Conservation (phyloP, 2,329 filamentous ascomycete species). For the Sporothrix phasma region DNA sequence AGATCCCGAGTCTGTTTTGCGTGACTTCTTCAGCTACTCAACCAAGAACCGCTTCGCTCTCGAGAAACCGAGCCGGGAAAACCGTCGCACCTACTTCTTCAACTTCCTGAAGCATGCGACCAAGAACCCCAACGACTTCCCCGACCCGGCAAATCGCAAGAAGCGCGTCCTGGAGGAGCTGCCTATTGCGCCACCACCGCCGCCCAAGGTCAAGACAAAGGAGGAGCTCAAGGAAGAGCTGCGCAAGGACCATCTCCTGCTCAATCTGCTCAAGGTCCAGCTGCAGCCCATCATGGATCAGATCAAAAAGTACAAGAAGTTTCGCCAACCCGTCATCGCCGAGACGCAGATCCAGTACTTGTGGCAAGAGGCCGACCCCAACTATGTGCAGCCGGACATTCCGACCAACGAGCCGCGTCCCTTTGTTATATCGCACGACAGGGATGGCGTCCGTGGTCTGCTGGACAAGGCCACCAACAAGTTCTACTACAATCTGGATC, state of each 20-base stretch:
- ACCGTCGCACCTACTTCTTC: conserved; percentile 71
- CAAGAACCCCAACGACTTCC: conserved; percentile 75
- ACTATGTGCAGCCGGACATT: conserved; percentile 51
- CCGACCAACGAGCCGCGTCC: conserved; percentile 52
- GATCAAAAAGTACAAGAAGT: conserved; percentile 87
- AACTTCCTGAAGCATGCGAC: conserved; percentile 68
- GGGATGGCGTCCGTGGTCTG: conserved; percentile 66
- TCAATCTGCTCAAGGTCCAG: conserved; percentile 80
- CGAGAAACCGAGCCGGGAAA: conserved; percentile 47
- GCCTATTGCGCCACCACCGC: conserved; percentile 61
- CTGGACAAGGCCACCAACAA: conserved; percentile 66
- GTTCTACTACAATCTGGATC: conserved; percentile 91
- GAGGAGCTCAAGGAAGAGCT: conserved; percentile 72
- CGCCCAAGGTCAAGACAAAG: conserved; percentile 59
- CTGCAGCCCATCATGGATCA: conserved; percentile 97
- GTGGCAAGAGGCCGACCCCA: conserved; percentile 72
- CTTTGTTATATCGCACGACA: conserved; percentile 70
- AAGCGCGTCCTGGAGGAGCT: conserved; percentile 72
- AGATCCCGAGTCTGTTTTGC: conserved; percentile 55
- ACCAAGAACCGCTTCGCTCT: conserved; percentile 67
- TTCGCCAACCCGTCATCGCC: conserved; percentile 70
- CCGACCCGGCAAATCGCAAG: conserved; percentile 76
- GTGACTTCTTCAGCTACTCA: conserved; percentile 78
- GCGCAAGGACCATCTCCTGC: conserved; percentile 69
- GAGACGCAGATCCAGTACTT: conserved; percentile 68